Base-by-base conservation (phyloP, 148 eudicot species). In the Drosera capensis region DNA sequence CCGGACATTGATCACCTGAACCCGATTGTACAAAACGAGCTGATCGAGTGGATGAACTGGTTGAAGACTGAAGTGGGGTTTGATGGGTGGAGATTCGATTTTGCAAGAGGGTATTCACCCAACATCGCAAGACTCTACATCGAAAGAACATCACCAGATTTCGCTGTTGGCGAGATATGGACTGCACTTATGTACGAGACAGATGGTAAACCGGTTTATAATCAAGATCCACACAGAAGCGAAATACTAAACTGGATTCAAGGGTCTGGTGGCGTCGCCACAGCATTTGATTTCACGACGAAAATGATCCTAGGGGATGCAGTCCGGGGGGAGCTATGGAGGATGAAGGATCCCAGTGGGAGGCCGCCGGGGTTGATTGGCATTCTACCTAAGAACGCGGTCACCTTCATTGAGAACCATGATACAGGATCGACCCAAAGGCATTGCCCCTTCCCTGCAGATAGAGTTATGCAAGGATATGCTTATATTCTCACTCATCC, bases 1-100 rank as follows among this genome's bases (percentile, higher is more conserved):
- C 94, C 94, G 0, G 94, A 83, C 45, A 62, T 79, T 1, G 94
- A 83, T 37, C 94, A 79, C 38, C 73, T 83, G 0, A 83, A 79
- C 19, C 65, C 69, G 5, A 64, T 56, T 0, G 83, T 79, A 1
- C 94, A 73, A 45, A 66, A 23, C 5, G 94, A 73, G 54, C 63
- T 83, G 11, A 57, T 79, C 0, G 74, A 64, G 6, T 83, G 94
- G 94, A 71, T 83, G 80, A 83, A 83, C 23, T 83, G 94, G 94
- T 69, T 83, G 3, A 73, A 73, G 38, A 48, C 65, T 87, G 87
- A 0, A n/a, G n/a, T n/a, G n/a, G n/a, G n/a, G n/a, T n/a, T n/a
- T n/a, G n/a, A n/a, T n/a, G n/a, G n/a, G n/a, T 79, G 75, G 72
- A 48, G 94, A 21, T 79, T 83, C 9, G 87, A 79, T 56, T 83